These are phyloP conservation scores for Neospermospora avenae DNA, from an alignment of 2,329 filamentous ascomycete species.

Conservation along the genomic window DNA sequence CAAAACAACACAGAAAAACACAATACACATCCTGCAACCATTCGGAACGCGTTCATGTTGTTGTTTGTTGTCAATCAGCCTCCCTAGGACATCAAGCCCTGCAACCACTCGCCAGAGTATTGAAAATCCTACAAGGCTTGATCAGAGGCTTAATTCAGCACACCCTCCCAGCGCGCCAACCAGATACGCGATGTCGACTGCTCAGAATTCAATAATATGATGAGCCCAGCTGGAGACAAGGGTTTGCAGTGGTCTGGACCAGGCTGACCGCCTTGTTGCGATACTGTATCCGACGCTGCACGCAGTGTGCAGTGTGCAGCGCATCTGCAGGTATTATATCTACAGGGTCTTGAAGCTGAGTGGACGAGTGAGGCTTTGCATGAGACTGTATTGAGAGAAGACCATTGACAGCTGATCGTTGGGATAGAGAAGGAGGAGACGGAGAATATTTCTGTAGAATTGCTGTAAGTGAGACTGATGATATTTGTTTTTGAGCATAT, in stretches of 20 bases:
- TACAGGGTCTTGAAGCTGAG: neutral
- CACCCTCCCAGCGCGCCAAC: neutral
- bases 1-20: neutral
- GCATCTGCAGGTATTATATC: neutral
- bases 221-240: neutral
- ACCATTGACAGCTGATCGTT: no score
- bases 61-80: neutral
- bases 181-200: slow-evolving; percentile 1
- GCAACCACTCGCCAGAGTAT: neutral
- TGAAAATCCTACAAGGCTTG: neutral
- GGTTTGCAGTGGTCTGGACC: neutral
- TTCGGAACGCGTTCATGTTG: neutral
- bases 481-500: neutral
- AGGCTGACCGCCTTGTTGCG: neutral
- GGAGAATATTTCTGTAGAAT: no score
- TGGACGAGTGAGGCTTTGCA: neutral
- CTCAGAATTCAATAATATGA: no score
- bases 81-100: neutral
- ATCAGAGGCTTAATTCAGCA: neutral
- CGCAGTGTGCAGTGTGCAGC: neutral
- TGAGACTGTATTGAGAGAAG: neutral
- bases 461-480: neutral
- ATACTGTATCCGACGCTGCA: neutral
- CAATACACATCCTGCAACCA: neutral
- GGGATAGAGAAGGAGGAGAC: no score